phyloP scores from a whole-genome alignment of 495 filamentous ascomycete genomes.

The Pseudotulostoma volvatum region DNA sequence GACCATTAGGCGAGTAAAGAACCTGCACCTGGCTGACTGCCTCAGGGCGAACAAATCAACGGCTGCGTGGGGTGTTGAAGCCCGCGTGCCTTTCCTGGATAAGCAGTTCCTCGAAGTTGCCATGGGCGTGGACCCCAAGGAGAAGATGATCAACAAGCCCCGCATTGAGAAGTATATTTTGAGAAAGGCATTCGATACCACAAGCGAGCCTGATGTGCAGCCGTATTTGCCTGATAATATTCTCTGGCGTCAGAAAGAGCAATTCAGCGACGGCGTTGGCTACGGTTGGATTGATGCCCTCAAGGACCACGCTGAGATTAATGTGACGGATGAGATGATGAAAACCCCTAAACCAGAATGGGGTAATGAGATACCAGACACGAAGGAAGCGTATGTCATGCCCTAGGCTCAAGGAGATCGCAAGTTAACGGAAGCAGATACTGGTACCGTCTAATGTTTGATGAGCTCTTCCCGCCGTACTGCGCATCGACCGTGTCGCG shows the following conservation, averaged over 20 bases:
- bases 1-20: conserved; percentile 81
- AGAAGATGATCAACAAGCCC: conserved; percentile 89
- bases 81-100: conserved; percentile 94
- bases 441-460: conserved; percentile 97
- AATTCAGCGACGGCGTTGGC: conserved; percentile 95
- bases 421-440: conserved; percentile 45
- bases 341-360: conserved; percentile 92
- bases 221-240: conserved; percentile 90
- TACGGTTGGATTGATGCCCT: conserved; percentile 98
- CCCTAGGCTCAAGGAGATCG: no score
- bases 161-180: conserved; percentile 95
- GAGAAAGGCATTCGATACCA: conserved; percentile 90
- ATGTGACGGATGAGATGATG: conserved; percentile 92
- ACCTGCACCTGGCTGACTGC: conserved; percentile 89
- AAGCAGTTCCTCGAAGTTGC: conserved; percentile 82
- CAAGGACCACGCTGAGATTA: conserved; percentile 77
- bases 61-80: conserved; percentile 95
- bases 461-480: conserved; percentile 88
- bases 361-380: conserved; percentile 80
- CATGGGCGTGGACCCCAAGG: conserved; percentile 83
- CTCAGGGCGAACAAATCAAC: conserved; percentile 98
- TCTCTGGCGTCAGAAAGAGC: conserved; percentile 97
- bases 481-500: conserved; percentile 88
- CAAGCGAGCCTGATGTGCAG: conserved; percentile 56
- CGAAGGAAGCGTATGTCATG: conserved; percentile 76